These are phyloP conservation scores for Colletotrichum spinosum DNA, from an alignment of 2,329 filamentous ascomycete genomes.

Conservation along the genomic window DNA sequence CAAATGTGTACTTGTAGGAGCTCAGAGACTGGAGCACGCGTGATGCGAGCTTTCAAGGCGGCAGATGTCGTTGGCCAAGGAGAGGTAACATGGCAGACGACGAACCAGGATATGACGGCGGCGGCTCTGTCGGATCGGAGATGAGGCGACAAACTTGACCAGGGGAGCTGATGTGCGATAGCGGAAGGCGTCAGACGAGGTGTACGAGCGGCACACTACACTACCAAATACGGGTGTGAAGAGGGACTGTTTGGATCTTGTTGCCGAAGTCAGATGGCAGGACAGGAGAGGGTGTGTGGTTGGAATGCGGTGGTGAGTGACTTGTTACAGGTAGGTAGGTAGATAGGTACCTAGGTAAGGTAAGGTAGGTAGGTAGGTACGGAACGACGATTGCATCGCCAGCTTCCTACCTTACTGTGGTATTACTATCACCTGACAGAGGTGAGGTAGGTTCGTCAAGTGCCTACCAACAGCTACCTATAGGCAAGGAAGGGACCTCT, in stretches of 20 bases:
- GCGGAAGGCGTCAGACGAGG: not conserved
- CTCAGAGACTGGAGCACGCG: conserved; percentile 20
- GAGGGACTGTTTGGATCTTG: too few relatives aligned
- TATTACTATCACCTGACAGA: too few relatives aligned
- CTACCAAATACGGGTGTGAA: too few relatives aligned
- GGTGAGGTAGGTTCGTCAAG: too few relatives aligned
- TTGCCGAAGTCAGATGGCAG: too few relatives aligned
- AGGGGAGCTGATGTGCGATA: conserved; percentile 33
- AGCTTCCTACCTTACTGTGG: too few relatives aligned
- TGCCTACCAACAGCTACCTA: not conserved
- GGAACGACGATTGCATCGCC: not conserved
- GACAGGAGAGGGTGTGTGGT: not conserved
- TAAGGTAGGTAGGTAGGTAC: not conserved
- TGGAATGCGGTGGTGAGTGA: not conserved
- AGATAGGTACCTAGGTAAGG: not conserved
- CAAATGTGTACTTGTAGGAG: conserved; percentile 28
- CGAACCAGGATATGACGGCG: conserved; percentile 25
- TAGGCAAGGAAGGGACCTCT: not conserved
- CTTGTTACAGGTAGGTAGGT: not conserved
- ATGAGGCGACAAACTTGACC: conserved; percentile 25
- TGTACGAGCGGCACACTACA: too few relatives aligned
- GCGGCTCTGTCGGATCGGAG: conserved; percentile 37
- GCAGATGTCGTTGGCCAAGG: conserved; percentile 21
- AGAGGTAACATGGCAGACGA: conserved; percentile 5
- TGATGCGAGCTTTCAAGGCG: conserved; percentile 21